Evolutionary conservation across 192 early-diverging fungal genomes (phyloP), one percentile per base, ranked within the genome.

Genomic region (Coemansia sp.): DNA sequence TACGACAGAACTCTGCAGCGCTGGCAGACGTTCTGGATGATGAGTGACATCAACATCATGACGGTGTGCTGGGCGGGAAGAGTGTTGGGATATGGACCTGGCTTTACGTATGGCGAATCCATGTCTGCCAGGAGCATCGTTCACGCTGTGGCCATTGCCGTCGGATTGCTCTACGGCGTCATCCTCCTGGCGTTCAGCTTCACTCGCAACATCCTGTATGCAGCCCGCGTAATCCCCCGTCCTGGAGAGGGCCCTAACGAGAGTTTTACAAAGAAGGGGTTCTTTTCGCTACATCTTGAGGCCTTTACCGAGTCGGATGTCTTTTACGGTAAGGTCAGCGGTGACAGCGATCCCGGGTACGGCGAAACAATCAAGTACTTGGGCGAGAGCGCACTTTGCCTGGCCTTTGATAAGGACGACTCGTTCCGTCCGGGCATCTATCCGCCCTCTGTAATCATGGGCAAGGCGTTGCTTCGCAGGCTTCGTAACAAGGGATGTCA

Each of bases 391-490:
- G 94, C 93, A 0, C 76, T 95, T 18, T 90, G 87, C 56, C 66
- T 95, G 56, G 86, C 90, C 8, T 72, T 90, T 51, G 83, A 89
- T 39, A 76, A 85, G 16, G 78, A 86, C 47, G 42, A 73, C 2
- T 54, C 85, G 10, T 84, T 87, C 61, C 72, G 85, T 32, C 84
- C 81, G 6, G 95, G 94, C 47, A 85, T 97, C 8, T 77, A 92
- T 40, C 93, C 95, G 21, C 89, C 93, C 19, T 89, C 91, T 8
- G 85, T 86, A 51, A 88, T 90, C n/a, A 90, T 94, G 86, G 94
- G 95, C 42, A 37, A 86, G 21, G 84, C 86, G 1, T 72, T 95
- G 60, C 74, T 94, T 1, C 68, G 84, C 22, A 80, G 94, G 21
- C 76, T 95, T 65, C 80, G 86, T 41, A 69, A 71, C n/a, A 85